Conservation (phyloP, 2,329 filamentous ascomycete genomes). For the Trichoderma guizhouense region DNA sequence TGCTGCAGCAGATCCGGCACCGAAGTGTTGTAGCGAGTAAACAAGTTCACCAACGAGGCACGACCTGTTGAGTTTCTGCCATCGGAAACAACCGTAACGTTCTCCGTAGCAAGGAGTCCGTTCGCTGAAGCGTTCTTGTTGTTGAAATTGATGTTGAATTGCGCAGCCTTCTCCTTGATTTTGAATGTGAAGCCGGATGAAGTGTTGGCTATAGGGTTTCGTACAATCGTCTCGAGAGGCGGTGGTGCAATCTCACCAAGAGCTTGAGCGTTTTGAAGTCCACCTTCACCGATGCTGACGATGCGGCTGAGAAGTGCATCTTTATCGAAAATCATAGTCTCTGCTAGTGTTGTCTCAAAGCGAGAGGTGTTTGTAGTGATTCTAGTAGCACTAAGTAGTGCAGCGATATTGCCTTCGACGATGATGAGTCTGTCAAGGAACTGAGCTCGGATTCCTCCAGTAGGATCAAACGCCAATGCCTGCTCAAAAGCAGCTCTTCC, state of each 20-base stretch:
- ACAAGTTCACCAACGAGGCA: neutral
- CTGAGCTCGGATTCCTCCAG: neutral
- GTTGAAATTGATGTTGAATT: conserved; percentile 7
- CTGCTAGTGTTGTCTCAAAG: neutral
- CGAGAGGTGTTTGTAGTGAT: neutral
- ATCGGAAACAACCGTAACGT: neutral
- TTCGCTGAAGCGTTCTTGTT: neutral
- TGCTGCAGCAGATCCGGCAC: neutral
- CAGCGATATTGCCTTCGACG: neutral
- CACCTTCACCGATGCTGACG: neutral
- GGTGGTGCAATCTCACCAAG: neutral
- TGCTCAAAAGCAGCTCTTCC: neutral
- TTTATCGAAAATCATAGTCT: conserved; percentile 5
- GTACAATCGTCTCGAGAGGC: neutral
- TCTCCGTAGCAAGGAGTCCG: neutral
- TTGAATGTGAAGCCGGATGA: neutral
- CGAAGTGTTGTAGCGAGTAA: neutral
- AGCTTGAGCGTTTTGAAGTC: neutral
- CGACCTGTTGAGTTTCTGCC: conserved; percentile 4
- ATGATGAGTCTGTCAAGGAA: conserved; percentile 5
- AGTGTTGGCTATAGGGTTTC: neutral
- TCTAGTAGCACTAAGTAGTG: neutral
- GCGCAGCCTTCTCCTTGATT: neutral
- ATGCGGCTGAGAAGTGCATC: neutral
- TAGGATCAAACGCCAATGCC: neutral